Percentiles rank a stretch among this genome's conserved stretches.
Conservation (phyloP, 441 rosid species). For the Pelargonium australe region DNA sequence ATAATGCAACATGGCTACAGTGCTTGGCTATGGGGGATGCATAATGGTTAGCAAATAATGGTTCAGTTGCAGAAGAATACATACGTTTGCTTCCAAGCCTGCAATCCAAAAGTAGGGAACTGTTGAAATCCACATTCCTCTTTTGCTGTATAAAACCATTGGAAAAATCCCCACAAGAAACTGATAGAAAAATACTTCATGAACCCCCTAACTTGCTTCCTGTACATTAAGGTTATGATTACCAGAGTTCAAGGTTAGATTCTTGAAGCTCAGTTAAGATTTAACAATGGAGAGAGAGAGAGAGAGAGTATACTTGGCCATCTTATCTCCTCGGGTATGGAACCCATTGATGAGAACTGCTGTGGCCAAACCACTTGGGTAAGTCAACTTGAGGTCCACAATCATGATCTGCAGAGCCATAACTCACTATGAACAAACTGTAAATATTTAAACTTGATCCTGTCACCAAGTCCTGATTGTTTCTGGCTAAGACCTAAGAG, state of each 20-base stretch:
- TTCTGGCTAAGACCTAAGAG: too few relatives aligned
- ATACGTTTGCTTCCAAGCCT: slow-evolving; percentile 72
- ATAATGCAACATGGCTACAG: too few relatives aligned
- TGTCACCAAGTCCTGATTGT: too few relatives aligned
- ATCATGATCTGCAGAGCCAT: slow-evolving; percentile 59
- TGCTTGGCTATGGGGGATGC: too few relatives aligned
- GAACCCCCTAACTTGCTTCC: slow-evolving; percentile 88
- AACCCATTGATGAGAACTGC: slow-evolving; percentile 91
- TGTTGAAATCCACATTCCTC: slow-evolving; percentile 65
- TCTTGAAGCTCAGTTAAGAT: neutral
- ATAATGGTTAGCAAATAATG: too few relatives aligned
- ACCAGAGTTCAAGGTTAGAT: neutral
- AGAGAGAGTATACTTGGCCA: slow-evolving; percentile 49
- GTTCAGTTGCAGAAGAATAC: slow-evolving; percentile 13
- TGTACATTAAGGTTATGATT: slow-evolving; percentile 25
- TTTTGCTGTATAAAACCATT: slow-evolving; percentile 87
- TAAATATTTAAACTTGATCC: neutral
- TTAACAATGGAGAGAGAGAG: neutral
- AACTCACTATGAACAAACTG: slow-evolving; percentile 1
- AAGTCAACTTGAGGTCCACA: slow-evolving; percentile 66
- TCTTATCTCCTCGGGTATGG: slow-evolving; percentile 75
- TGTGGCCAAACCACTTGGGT: slow-evolving; percentile 95
- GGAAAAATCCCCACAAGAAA: slow-evolving; percentile 88
- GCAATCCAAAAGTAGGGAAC: slow-evolving; percentile 80
- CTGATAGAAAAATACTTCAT: slow-evolving; percentile 62